Base-by-base conservation (phyloP, 306 rosid genomes). In the Cicer bijugum region DNA sequence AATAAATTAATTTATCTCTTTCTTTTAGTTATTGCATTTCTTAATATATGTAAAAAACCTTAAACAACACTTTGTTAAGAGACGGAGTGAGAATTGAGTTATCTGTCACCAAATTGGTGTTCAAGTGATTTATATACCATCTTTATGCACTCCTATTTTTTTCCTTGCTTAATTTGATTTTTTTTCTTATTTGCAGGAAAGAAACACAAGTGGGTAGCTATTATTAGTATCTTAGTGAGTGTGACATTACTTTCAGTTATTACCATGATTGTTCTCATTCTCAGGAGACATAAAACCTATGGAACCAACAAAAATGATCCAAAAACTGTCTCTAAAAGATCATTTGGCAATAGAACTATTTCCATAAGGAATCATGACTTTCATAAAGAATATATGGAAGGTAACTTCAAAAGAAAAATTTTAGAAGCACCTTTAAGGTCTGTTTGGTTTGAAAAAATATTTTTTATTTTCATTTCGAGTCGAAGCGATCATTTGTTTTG, bases 201-300 rank as follows among this genome's bases (percentile, higher is more conserved):
- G 74, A 84, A 44, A 67, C 82, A 58, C 28, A 60, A 64, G 15
- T 63, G 79, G 89, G 77, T 19, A 48, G 67, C 61, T 47, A 71
- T 85, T 17, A 38, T 80, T 23, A 88, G 85, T 43, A 37, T 84
- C 71, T 47, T 84, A 47, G 78, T 72, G 62, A 72, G 71, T 56
- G 85, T 86, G 75, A 20, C 89, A 45, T n/a, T 89, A 15, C 69
- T 91, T 83, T 84, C 85, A 38, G 7, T 84, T 6, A 58, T 77
- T 62, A 16, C 77, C 15, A 28, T 86, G 84, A 9, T 82, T 20
- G 42, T 86, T 61, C 48, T 88, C 67, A 66, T 50, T 23, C 65
- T 78, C 7, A 78, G 78, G 63, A 88, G 87, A 78, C 78, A 59
- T 48, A 79, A 65, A 64, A 28, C 75, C 17, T 1, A 53, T 2